Base-by-base conservation (phyloP, 1,284 basidiomycete species). In the Microbotryum violaceum region DNA sequence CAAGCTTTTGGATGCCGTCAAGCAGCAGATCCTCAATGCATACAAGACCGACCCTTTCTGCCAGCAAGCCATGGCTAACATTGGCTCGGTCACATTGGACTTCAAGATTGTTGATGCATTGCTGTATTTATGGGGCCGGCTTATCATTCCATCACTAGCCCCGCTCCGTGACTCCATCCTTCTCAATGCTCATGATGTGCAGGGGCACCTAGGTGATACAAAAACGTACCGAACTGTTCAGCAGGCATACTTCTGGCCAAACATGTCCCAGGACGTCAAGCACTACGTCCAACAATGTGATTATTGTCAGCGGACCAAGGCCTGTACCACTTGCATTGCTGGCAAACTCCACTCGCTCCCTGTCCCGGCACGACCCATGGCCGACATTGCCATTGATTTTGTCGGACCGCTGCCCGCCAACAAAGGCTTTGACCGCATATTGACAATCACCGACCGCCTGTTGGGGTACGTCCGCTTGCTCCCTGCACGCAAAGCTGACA, bases 351-450 rank as follows among this genome's bases (percentile, higher is more conserved):
- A 63, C 20, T 29, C 63, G 1, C 49, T 61, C 6, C 45, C 57
- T 1, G 23, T 66, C 1, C 66, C 61, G 10, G 9, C 47, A 0
- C 18, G 29, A 0, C 54, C 55, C 7, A 57, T 68, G 37, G 25
- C 54, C 31, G 37, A 65, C 20, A 49, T 67, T 14, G 57, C 56
- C 9, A 21, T 62, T 0, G 52, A 58, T 18, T 62, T 58, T 20
- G 74, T 81, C 0, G 78, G 79, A 4, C 77, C 77, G 0, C 62
- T 81, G 0, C 79, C 76, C 0, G 55, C 67, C 8, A 77, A 75
- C 0, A 58, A 60, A 5, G 64, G 68, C 0, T 79, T 72, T 62
- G 75, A 81, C 65, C 71, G 72, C 59, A 72, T 80, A 0, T 70
- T 72, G 4, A 75, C 79, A 0, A 61, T 79, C 0, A 77, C 79